These are phyloP conservation scores for Mortierella sp. DNA, from an alignment of 371 early-diverging fungal genomes.

Conservation along the genomic window DNA sequence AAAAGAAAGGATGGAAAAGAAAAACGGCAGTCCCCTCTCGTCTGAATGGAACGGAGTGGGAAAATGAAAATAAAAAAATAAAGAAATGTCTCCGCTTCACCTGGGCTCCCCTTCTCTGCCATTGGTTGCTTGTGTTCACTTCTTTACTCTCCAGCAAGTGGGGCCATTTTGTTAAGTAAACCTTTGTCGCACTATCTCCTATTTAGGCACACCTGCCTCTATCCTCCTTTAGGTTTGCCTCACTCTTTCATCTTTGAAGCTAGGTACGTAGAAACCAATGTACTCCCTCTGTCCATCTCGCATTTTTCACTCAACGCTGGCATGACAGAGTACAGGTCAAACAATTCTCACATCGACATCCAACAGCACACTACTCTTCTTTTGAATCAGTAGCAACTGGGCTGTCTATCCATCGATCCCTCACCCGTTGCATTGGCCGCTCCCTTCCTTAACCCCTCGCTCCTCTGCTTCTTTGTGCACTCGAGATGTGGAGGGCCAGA, in stretches of 20 bases:
- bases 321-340: too few relatives aligned
- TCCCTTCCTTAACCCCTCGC: not conserved
- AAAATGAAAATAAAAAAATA: not conserved
- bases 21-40: not conserved
- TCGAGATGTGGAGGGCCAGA: not conserved
- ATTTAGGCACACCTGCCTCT: not conserved
- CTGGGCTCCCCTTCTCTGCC: not conserved
- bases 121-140: not conserved
- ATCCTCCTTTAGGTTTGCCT: not conserved
- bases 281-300: too few relatives aligned
- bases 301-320: not conserved
- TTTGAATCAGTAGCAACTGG: not conserved
- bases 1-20: slow-evolving; percentile 19
- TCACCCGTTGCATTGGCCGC: not conserved
- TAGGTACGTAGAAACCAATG: not conserved
- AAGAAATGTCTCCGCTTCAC: slow-evolving; percentile 6
- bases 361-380: not conserved
- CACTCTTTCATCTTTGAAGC: not conserved
- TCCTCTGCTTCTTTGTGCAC: not conserved
- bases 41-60: not conserved
- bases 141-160: not conserved
- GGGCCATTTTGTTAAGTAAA: not conserved
- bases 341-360: not conserved
- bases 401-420: not conserved
- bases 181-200: not conserved